Percentiles rank a stretch among this genome's conserved stretches.
These are phyloP conservation scores for Pinus albicaulis DNA, from an alignment of 75 land plant genomes.

Conservation along the genomic window DNA sequence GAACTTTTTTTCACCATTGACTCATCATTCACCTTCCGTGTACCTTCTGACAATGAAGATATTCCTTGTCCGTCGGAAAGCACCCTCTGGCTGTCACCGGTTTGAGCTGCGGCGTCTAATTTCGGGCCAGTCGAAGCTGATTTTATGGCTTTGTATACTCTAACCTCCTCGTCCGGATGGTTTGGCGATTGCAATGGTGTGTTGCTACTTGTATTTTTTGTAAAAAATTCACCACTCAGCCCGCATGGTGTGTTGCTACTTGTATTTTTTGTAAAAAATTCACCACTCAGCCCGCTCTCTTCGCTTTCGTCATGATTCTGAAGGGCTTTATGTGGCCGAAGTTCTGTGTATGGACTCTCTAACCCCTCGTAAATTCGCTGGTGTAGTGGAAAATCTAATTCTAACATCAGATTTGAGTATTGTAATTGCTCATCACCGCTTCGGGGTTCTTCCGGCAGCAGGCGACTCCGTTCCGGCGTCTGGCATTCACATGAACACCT, in stretches of 20 bases:
- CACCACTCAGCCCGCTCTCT: background rate
- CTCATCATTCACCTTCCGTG: background rate
- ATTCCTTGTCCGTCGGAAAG: background rate
- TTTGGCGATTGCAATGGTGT: background rate
- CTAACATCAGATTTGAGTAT: background rate
- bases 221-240: background rate
- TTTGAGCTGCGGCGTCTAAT: constrained; percentile 4
- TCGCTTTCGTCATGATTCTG: background rate
- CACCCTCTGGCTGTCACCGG: background rate
- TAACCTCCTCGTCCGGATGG: background rate
- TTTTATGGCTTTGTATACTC: background rate
- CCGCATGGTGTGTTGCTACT: background rate
- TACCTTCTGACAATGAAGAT: background rate
- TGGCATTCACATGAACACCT: background rate
- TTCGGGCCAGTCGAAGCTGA: background rate
- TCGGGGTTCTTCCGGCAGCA: background rate
- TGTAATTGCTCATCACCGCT: background rate
- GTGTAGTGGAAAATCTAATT: background rate
- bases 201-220: background rate
- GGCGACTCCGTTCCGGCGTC: background rate
- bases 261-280: background rate
- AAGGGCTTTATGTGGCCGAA: background rate
- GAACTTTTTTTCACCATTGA: background rate
- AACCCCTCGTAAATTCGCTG: background rate
- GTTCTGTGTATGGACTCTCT: background rate